Conservation (phyloP, 2,329 filamentous ascomycete species). For the Ophiocordyceps camponoti-saundersi region DNA sequence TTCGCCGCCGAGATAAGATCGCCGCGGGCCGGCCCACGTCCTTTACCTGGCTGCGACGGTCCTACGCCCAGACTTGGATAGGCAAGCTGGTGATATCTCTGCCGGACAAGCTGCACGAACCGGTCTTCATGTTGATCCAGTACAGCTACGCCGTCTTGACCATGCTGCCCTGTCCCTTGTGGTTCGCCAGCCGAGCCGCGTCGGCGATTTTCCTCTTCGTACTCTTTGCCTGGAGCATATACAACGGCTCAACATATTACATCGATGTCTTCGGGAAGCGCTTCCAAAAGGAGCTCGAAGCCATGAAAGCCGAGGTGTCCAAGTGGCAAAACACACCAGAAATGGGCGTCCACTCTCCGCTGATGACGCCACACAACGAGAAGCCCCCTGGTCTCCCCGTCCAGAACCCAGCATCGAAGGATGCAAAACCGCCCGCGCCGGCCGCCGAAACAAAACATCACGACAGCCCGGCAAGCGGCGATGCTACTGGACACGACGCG, state of each 20-base stretch:
- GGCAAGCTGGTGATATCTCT: slow-evolving; percentile 70
- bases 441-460: slow-evolving; percentile 1
- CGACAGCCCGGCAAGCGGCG: background rate
- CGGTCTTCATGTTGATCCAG: slow-evolving; percentile 91
- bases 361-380: slow-evolving; percentile 14
- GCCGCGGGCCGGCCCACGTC: slow-evolving; percentile 88
- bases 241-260: slow-evolving; percentile 95
- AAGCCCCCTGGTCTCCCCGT: slow-evolving; percentile 1
- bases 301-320: slow-evolving; percentile 71
- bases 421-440: slow-evolving; percentile 5
- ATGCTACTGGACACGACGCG: background rate
- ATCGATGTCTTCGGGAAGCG: slow-evolving; percentile 95
- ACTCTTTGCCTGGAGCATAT: slow-evolving; percentile 89
- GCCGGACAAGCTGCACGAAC: slow-evolving; percentile 61
- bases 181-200: slow-evolving; percentile 80
- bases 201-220: slow-evolving; percentile 59
- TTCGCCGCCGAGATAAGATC: slow-evolving; percentile 89
- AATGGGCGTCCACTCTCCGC: slow-evolving; percentile 18
- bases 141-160: slow-evolving; percentile 81
- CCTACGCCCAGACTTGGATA: slow-evolving; percentile 79
- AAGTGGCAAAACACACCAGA: slow-evolving; percentile 63
- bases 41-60: slow-evolving; percentile 90
- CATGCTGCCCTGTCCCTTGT: slow-evolving; percentile 86
- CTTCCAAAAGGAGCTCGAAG: slow-evolving; percentile 91
- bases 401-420: slow-evolving; percentile 3